phyloP scores from a whole-genome alignment of 2,329 filamentous ascomycete species.

The Volutella citrinella region DNA sequence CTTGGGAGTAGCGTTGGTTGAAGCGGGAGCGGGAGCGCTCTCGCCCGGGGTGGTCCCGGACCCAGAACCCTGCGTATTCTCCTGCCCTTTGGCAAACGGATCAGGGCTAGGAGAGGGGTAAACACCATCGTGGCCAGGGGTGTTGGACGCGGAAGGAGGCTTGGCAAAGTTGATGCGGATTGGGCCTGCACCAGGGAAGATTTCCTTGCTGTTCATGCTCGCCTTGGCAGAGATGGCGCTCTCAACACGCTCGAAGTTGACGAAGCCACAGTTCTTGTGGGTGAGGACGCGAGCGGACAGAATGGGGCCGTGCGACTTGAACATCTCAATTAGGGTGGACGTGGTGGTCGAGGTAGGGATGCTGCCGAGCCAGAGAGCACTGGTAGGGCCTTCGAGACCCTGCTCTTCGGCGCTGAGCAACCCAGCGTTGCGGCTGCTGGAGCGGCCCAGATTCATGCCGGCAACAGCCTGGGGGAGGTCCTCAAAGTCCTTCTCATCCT shows the following conservation, averaged over 20 bases:
- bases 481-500: conserved; percentile 75
- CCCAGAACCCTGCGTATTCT: conserved; percentile 32
- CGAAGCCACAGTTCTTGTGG: conserved; percentile 98
- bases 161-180: conserved; percentile 97
- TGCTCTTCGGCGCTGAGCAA: conserved; percentile 73
- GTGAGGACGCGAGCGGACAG: conserved; percentile 90
- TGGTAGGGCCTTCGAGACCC: conserved; percentile 82
- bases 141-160: conserved; percentile 84
- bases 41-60: conserved; percentile 32
- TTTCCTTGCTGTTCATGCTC: conserved; percentile 91
- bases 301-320: conserved; percentile 88
- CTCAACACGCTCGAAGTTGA: conserved; percentile 92
- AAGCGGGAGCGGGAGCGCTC: conserved; percentile 29
- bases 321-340: conserved; percentile 91
- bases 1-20: conserved; percentile 50
- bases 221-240: conserved; percentile 87
- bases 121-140: conserved; percentile 82
- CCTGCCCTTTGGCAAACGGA: conserved; percentile 63
- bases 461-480: conserved; percentile 80
- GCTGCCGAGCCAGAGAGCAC: conserved; percentile 94
- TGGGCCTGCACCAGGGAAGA: conserved; percentile 93
- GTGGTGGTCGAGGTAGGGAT: conserved; percentile 97
- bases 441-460: conserved; percentile 68
- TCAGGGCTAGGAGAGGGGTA: conserved; percentile 91
- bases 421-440: conserved; percentile 64